phyloP scores from a whole-genome alignment of 768 basidiomycete genomes.

The Amanita polypyramis region DNA sequence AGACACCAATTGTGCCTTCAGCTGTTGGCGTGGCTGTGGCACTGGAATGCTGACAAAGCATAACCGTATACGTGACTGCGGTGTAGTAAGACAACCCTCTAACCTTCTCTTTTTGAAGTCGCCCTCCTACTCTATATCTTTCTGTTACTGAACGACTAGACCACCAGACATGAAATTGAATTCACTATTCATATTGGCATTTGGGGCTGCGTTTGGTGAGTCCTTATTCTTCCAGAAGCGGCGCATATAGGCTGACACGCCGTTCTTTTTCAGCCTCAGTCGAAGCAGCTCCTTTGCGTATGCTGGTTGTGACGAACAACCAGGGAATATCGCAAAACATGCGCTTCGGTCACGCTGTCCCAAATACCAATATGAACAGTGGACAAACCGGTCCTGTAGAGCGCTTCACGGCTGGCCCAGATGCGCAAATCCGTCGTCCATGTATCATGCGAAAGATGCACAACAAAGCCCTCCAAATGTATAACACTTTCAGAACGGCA shows the following conservation, averaged over 20 bases:
- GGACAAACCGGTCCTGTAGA: slow-evolving; percentile 12
- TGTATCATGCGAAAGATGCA: slow-evolving; percentile 17
- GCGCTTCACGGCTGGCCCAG: neutral
- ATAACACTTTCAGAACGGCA: slow-evolving; percentile 44
- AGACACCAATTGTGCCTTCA: too few relatives aligned
- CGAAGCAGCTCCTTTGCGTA: slow-evolving; percentile 2
- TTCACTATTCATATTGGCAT: neutral
- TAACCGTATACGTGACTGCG: neutral
- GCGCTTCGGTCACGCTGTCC: slow-evolving; percentile 27
- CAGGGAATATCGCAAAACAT: slow-evolving; percentile 16
- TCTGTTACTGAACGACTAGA: neutral
- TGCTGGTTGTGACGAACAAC: slow-evolving; percentile 14
- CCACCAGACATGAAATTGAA: neutral
- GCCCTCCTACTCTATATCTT: neutral
- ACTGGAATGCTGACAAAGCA: neutral
- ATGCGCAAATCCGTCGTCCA: neutral
- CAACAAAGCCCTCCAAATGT: slow-evolving; percentile 39
- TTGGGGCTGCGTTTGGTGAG: slow-evolving; percentile 3
- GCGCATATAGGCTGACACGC: neutral
- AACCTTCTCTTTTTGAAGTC: neutral
- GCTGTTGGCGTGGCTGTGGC: too few relatives aligned
- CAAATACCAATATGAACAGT: slow-evolving; percentile 19
- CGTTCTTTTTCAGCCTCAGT: neutral
- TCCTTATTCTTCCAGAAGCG: neutral
- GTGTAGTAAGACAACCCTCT: neutral